A percentile compares a stretch with the other conserved stretches of the same genome.
These are phyloP conservation scores for Chalciporus sphaerocephalus DNA, from an alignment of 768 basidiomycete genomes.

Conservation along the genomic window DNA sequence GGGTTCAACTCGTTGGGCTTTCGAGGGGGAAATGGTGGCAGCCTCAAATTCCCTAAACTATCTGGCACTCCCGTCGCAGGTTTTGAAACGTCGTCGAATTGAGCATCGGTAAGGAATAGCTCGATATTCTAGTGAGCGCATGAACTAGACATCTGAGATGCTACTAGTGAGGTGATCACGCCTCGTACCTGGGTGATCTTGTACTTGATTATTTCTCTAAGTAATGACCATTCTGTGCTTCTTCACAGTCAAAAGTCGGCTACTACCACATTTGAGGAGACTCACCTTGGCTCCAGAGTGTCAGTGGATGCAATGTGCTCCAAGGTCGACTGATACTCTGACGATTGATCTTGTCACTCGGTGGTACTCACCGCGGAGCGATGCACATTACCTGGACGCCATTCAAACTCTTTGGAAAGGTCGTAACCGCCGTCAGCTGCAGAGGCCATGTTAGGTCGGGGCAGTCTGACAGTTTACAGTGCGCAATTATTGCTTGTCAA, in stretches of 20 bases:
- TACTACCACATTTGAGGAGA: neutral
- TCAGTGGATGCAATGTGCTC: slow-evolving; percentile 64
- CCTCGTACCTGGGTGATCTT: slow-evolving; percentile 65
- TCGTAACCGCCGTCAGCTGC: slow-evolving; percentile 7
- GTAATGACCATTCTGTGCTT: slow-evolving; percentile 65
- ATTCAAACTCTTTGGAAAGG: slow-evolving; percentile 37
- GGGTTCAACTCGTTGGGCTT: slow-evolving; percentile 45
- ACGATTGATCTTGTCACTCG: slow-evolving; percentile 6
- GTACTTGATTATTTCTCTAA: slow-evolving; percentile 69
- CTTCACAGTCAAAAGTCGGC: slow-evolving; percentile 10
- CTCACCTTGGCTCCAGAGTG: slow-evolving; percentile 49
- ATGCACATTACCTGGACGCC: slow-evolving; percentile 46
- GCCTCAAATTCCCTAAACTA: slow-evolving; percentile 54
- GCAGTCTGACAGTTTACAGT: neutral
- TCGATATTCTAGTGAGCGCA: slow-evolving; percentile 42
- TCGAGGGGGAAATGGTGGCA: slow-evolving; percentile 71
- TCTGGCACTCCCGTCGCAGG: slow-evolving; percentile 32
- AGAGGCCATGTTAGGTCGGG: slow-evolving; percentile 17
- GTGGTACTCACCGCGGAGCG: neutral
- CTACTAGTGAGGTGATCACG: no score
- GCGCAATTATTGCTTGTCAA: neutral
- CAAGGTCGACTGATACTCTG: slow-evolving; percentile 58
- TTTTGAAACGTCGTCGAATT: slow-evolving; percentile 39
- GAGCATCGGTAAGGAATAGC: slow-evolving; percentile 42
- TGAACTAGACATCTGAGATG: neutral